Evolutionary conservation across 2,329 filamentous ascomycete genomes (phyloP).

Genomic region (Trichoderma sp.): DNA sequence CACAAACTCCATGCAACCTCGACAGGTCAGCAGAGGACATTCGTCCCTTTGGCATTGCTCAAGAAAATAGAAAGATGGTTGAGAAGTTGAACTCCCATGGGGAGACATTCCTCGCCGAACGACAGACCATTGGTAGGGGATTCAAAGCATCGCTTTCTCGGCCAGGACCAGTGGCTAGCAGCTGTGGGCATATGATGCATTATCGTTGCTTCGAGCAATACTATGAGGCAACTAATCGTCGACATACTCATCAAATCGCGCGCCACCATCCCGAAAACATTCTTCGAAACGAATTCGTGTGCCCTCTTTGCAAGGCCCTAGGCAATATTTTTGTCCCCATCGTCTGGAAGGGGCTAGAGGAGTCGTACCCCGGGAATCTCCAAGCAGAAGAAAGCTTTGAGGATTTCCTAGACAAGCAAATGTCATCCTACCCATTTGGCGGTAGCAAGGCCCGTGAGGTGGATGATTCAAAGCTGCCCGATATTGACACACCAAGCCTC

Average conservation of each 20-base stretch:
- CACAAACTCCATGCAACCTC: conserved; percentile 72
- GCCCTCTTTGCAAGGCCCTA: conserved; percentile 91
- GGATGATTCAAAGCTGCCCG: conserved; percentile 30
- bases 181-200: conserved; percentile 98
- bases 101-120: conserved; percentile 66
- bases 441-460: conserved; percentile 38
- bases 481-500: conserved; percentile 36
- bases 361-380: conserved; percentile 74
- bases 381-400: conserved; percentile 59
- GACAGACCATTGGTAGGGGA: conserved; percentile 83
- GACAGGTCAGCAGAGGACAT: conserved; percentile 80
- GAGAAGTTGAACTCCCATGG: conserved; percentile 73
- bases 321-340: conserved; percentile 94
- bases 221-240: conserved; percentile 74
- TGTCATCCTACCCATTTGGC: conserved; percentile 45
- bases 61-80: conserved; percentile 76
- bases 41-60: conserved; percentile 85
- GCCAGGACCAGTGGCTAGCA: conserved; percentile 77
- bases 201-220: conserved; percentile 94
- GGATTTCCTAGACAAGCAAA: conserved; percentile 62
- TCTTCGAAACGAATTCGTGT: conserved; percentile 83
- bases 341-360: conserved; percentile 89
- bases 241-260: conserved; percentile 90
- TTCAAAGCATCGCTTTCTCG: conserved; percentile 68
- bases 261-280: conserved; percentile 86